Conservation (phyloP, 169 alveolate genomes). For the Amoebophrya sp. region DNA sequence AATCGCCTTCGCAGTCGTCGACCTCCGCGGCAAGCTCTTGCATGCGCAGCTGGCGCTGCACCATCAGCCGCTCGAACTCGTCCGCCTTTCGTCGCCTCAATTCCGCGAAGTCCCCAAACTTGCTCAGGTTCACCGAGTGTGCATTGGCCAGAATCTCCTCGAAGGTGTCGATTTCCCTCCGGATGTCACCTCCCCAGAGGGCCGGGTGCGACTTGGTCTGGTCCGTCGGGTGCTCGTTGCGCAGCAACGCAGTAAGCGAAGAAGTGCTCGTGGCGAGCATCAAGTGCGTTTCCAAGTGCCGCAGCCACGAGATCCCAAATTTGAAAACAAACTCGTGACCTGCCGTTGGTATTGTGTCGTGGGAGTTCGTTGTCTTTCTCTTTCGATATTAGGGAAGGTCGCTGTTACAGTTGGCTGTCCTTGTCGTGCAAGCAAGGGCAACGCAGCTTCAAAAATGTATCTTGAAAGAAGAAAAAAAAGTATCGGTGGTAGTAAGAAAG, state of each 20-base stretch:
- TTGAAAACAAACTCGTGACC: not conserved
- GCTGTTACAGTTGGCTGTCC: too few species aligned
- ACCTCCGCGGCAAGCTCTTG: not conserved
- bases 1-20: not conserved
- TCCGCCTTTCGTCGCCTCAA: not conserved
- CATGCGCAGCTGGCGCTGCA: not conserved
- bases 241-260: not conserved
- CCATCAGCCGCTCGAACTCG: not conserved
- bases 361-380: too few species aligned
- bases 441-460: too few species aligned
- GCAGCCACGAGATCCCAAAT: not conserved
- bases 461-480: too few species aligned
- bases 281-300: not conserved
- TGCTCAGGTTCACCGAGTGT: not conserved
- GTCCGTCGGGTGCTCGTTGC: conserved; percentile 1
- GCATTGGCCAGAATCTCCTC: not conserved
- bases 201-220: not conserved
- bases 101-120: not conserved
- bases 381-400: too few species aligned
- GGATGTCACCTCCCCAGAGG: not conserved
- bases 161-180: not conserved
- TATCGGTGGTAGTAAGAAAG: too few species aligned
- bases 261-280: not conserved
- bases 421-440: too few species aligned
- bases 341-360: too few species aligned